Conservation (phyloP, 345 rosid genomes). For the Citrus reticulata region DNA sequence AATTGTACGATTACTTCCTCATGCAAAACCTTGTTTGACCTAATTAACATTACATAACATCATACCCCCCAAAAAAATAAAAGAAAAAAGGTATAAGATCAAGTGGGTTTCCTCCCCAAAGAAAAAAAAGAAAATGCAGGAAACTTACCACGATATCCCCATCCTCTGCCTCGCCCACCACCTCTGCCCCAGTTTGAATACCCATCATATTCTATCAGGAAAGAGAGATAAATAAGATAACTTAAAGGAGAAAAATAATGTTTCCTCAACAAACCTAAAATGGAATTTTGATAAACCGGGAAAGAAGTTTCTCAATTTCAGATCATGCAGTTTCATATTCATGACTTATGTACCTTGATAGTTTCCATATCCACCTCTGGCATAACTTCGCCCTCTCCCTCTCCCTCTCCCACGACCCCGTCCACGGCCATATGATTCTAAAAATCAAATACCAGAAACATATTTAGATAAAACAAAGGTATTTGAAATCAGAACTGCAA, state of each 20-base stretch:
- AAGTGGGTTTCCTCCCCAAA: background rate
- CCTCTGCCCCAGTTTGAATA: conserved; percentile 37
- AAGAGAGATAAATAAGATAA: background rate
- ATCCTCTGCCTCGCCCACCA: conserved; percentile 47
- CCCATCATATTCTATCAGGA: conserved; percentile 28
- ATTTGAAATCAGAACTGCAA: background rate
- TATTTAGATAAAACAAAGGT: conserved; percentile 2
- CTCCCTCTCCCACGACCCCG: conserved; percentile 53
- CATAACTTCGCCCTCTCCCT: conserved; percentile 48
- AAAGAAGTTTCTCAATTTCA: background rate
- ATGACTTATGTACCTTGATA: conserved; percentile 24
- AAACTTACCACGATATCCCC: conserved; percentile 46
- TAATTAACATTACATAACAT: background rate
- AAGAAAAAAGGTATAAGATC: background rate
- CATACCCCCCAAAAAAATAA: too few species aligned
- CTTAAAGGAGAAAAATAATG: background rate
- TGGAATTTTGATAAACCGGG: background rate
- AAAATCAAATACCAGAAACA: background rate
- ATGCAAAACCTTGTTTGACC: background rate
- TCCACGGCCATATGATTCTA: conserved; percentile 47
- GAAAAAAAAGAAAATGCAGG: background rate
- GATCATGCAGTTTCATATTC: background rate
- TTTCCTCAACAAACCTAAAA: background rate
- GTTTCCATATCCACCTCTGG: conserved; percentile 46
- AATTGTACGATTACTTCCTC: background rate